Conservation (phyloP, 2,329 filamentous ascomycete genomes). For the Elsinoe perseae region DNA sequence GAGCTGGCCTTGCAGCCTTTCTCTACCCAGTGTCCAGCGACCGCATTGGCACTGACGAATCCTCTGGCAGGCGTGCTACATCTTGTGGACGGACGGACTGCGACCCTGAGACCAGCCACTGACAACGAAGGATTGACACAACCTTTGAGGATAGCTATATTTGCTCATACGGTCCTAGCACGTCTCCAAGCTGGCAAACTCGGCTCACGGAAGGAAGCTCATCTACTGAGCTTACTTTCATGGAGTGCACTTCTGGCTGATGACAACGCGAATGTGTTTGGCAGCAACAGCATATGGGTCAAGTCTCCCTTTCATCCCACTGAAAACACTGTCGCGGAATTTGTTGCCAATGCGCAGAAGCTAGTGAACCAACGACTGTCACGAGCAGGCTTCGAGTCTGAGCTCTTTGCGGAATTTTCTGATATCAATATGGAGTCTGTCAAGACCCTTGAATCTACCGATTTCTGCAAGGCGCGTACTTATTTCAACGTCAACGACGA, state of each 20-base stretch:
- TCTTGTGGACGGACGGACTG: constrained; percentile 39
- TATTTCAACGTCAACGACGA: constrained; percentile 33
- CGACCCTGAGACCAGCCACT: too few species aligned
- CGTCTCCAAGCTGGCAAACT: constrained; percentile 16
- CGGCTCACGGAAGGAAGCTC: constrained; percentile 20
- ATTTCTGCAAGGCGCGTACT: constrained; percentile 39
- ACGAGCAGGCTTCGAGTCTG: neutral
- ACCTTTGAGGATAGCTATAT: constrained; percentile 67
- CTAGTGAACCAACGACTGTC: neutral
- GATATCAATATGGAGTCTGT: neutral
- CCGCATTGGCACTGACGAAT: constrained; percentile 66
- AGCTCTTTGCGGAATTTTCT: neutral
- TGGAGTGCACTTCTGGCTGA: constrained; percentile 51
- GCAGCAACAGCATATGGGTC: constrained; percentile 48
- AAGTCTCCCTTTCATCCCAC: constrained; percentile 31
- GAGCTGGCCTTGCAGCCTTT: constrained; percentile 52
- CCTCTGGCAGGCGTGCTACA: constrained; percentile 62
- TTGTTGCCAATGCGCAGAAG: constrained; percentile 44
- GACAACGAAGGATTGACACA: constrained; percentile 54
- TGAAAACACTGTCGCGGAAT: constrained; percentile 46
- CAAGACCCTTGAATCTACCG: constrained; percentile 19
- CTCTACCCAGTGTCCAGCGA: constrained; percentile 46
- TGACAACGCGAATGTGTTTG: constrained; percentile 52
- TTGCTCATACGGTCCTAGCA: constrained; percentile 53
- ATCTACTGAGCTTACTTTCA: constrained; percentile 45